Base-by-base conservation (phyloP, 345 rosid species). In the Sisymbrium altissimum region DNA sequence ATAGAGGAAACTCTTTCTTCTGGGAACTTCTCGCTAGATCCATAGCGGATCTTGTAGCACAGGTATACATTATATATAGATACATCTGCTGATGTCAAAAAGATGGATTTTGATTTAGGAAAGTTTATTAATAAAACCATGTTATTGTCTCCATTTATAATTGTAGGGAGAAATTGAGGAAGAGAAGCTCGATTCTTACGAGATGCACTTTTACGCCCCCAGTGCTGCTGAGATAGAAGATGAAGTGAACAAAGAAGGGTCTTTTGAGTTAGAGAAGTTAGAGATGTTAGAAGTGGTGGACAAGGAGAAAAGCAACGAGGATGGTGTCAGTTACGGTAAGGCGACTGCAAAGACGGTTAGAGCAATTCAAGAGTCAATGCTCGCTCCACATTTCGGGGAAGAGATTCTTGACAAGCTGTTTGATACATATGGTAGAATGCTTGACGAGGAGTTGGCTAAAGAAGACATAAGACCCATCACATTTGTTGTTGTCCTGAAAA, bases 341-440 rank as follows among this genome's bases (percentile, higher is more conserved):
- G 78, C 56, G 6, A 85, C 87, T 52, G 98, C 96, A 0, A 86
- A 73, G 81, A 80, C 95, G 0, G 91, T 94, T 53, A 85, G 97
- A 83, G 96, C 97, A 3, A 76, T 94, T 73, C 98, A 91, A 74
- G 98, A 87, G 78, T 66, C 96, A 44, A 86, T 89, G 93, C 78
- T 91, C 55, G 29, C 58, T 50, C 76, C 79, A 59, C 93, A 91
- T 54, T 94, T 94, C 66, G 97, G 94, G 6, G 84, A 84, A 50
- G 85, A 80, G 45, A 81, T 88, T 73, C 44, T 91, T 7, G 91
- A 94, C 69, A 35, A 66, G 60, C 70, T 94, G 48, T 94, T 94
- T 81, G 82, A 87, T 32, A 74, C 60, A 5, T 94, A 82, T 69
- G 86, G 81, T 18, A 80, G 68, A 57, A 11, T 88, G 54, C 79